Evolutionary conservation across 345 rosid species (phyloP), one percentile per base, ranked within the genome.

Genomic region (Alliaria petiolata): DNA sequence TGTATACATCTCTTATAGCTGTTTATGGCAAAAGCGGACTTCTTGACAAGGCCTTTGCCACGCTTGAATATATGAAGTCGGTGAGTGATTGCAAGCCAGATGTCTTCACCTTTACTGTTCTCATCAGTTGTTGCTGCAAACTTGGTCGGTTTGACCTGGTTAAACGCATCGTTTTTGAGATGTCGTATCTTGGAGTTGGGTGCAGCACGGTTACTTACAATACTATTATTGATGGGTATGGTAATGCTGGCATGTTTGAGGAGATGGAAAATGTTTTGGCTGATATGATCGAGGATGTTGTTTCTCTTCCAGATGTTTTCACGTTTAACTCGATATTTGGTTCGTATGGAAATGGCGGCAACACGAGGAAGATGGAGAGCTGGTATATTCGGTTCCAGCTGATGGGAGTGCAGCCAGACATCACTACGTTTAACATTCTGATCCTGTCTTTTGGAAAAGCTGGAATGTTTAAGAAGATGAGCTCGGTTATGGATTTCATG

Each of bases 331-430:
- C 97, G 11, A 80, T 93, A 2, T 8, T 87, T 16, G 88, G 85
- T 13, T 91, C 93, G 6, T 87, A 85, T 60, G 97, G 98, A 50
- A 85, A 79, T 50, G 65, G 65, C 28, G 82, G 97, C 0, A 70
- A 78, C 39, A 79, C 79, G 43, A 83, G 73, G 68, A 78, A 86
- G 70, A 85, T 92, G 92, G 89, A 92, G 84, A 83, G 76, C 47
- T 89, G 96, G 96, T 85, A 88, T 40, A 70, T 80, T 19, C 87
- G 87, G 34, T 90, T 90, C 68, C 87, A 86, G 85, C 67, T 87
- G n/a, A 90, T 93, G 97, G 88, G 87, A 61, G 65, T 90, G 69
- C 67, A 44, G 53, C 91, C 93, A 11, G 97, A 88, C 67, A 67
- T 79, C 9, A 81, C 82, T 50, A 93, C 98, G 10, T 87, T 85